phyloP scores from a whole-genome alignment of 345 rosid species.

The Eucalyptus sp. region DNA sequence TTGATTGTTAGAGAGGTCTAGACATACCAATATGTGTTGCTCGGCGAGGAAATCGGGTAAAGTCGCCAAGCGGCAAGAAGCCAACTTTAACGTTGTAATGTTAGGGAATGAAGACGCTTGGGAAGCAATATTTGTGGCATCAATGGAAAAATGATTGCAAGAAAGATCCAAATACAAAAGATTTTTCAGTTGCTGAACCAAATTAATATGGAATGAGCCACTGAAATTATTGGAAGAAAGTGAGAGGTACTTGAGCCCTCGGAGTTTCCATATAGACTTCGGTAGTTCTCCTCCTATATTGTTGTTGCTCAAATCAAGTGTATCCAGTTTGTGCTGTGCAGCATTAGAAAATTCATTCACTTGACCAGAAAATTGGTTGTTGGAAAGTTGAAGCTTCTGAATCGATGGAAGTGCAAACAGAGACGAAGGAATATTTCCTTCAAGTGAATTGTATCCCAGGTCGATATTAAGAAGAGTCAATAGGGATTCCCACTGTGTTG shows the following conservation, averaged over 20 bases:
- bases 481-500: no score
- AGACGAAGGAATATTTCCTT: no score
- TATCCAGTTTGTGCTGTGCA: neutral
- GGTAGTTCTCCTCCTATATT: slow-evolving; percentile 22
- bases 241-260: slow-evolving; percentile 3
- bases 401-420: no score
- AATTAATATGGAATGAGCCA: no score
- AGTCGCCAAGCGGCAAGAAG: neutral
- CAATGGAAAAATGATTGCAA: slow-evolving; percentile 7
- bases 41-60: neutral
- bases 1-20: neutral
- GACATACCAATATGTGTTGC: neutral
- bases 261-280: neutral
- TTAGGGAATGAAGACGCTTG: neutral
- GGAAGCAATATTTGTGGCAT: neutral
- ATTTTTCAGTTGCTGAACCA: slow-evolving; percentile 1
- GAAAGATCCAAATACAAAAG: slow-evolving; percentile 33
- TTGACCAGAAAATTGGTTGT: no score
- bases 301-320: slow-evolving; percentile 29
- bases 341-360: no score
- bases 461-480: no score
- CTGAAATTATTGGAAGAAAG: slow-evolving; percentile 1
- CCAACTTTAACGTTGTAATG: neutral
- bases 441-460: no score
- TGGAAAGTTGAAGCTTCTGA: no score